A percentile compares a stretch with the other conserved stretches of the same genome.
phyloP scores from a whole-genome alignment of 2,329 filamentous ascomycete species.

The Colletotrichum acutatum region DNA sequence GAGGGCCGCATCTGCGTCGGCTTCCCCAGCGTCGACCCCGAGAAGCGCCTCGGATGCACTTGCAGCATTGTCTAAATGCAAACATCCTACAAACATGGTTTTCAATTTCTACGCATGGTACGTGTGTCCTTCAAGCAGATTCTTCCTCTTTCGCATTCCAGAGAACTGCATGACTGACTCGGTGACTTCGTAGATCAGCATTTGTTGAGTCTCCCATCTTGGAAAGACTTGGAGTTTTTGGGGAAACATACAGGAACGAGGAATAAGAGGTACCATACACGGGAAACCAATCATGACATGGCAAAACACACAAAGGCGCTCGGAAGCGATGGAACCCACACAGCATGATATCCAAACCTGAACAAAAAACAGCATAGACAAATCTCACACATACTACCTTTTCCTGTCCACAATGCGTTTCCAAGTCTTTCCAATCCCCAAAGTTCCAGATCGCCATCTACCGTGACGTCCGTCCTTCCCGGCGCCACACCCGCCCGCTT shows the following conservation, averaged over 20 bases:
- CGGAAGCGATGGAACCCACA: no score
- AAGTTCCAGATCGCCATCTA: background rate
- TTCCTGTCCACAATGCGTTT: no score
- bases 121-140: background rate
- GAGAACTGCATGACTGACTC: background rate
- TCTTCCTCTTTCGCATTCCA: no score
- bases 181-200: background rate
- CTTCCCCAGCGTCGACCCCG: conserved; percentile 24
- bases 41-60: conserved; percentile 24
- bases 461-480: background rate
- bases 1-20: conserved; percentile 30
- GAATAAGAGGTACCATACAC: no score
- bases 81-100: background rate
- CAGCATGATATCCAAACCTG: background rate
- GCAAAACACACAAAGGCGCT: no score
- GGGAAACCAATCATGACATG: background rate
- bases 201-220: background rate
- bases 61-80: conserved; percentile 16
- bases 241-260: no score
- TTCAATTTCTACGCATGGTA: background rate
- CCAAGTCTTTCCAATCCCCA: no score
- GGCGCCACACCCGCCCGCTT: background rate
- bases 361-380: no score
- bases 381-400: no score
- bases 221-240: background rate